Conservation (phyloP, 768 basidiomycete species). For the Hypsizygus marmoreus region DNA sequence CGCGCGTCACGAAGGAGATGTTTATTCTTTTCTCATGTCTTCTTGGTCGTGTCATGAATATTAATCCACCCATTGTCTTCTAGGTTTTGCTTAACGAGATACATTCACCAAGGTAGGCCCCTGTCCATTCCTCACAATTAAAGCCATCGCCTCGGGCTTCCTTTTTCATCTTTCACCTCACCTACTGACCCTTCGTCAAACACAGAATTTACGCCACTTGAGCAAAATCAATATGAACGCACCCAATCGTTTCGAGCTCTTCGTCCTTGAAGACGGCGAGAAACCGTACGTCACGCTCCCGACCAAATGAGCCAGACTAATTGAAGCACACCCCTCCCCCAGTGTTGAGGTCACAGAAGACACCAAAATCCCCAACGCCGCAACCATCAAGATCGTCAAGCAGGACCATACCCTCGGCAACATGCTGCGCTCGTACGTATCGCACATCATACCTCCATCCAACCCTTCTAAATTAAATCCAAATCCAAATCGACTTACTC, state of each 20-base stretch:
- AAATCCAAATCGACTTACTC: neutral
- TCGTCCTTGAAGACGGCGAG: constrained; percentile 89
- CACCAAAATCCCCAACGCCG: constrained; percentile 97
- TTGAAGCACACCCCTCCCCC: constrained; percentile 6
- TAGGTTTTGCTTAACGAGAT: no score
- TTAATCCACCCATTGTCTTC: neutral
- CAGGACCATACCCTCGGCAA: constrained; percentile 97
- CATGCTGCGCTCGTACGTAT: constrained; percentile 89
- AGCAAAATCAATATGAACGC: constrained; percentile 74
- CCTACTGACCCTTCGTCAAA: neutral
- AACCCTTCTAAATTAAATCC: neutral
- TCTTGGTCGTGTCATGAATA: neutral
- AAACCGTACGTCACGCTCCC: constrained; percentile 68
- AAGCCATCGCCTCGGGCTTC: no score
- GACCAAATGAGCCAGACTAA: constrained; percentile 1
- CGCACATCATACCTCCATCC: constrained; percentile 9
- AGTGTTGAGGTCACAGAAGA: constrained; percentile 93
- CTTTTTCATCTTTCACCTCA: no score
- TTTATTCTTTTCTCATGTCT: neutral
- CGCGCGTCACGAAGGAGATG: no score
- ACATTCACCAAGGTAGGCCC: no score
- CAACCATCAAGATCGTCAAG: constrained; percentile 91
- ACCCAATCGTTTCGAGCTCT: constrained; percentile 79
- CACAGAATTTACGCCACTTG: neutral
- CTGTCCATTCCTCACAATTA: no score